Percentiles rank a stretch among this genome's conserved stretches.
These are phyloP conservation scores for Ophiostoma triangulosporum DNA, from an alignment of 2,329 filamentous ascomycete species.

Conservation along the genomic window DNA sequence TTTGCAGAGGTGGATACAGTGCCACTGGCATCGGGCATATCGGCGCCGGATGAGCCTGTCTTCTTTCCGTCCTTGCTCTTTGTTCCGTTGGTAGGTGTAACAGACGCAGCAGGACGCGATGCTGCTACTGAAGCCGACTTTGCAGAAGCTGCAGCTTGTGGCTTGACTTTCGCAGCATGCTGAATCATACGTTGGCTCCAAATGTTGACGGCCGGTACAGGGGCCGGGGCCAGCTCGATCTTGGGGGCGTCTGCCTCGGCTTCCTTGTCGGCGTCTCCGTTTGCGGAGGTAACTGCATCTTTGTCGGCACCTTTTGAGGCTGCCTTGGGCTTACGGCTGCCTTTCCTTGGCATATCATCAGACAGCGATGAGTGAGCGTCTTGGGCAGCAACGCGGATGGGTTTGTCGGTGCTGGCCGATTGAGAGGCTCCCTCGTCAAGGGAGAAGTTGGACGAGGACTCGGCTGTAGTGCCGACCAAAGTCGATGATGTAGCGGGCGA, in stretches of 20 bases:
- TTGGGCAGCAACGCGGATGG: background rate
- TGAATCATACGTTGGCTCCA: conserved; percentile 73
- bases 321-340: conserved; percentile 48
- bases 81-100: conserved; percentile 2
- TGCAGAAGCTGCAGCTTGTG: background rate
- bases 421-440: conserved; percentile 27
- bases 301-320: conserved; percentile 34
- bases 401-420: conserved; percentile 38
- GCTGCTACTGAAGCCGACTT: background rate
- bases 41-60: conserved; percentile 8
- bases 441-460: conserved; percentile 11
- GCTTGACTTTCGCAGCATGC: conserved; percentile 38
- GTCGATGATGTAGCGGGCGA: conserved; percentile 18
- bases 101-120: conserved; percentile 8
- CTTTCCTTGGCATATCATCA: conserved; percentile 49
- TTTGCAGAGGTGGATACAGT: conserved; percentile 18
- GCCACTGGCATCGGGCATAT: conserved; percentile 24
- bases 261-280: background rate
- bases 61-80: conserved; percentile 12
- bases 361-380: background rate
- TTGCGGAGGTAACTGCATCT: conserved; percentile 32
- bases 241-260: conserved; percentile 42
- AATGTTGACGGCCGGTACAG: conserved; percentile 70
- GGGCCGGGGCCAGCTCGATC: conserved; percentile 63
- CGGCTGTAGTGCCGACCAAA: conserved; percentile 23